Evolutionary conservation across 805 yeast genomes (phyloP).

Genomic region (Komagataella kurtzmanii): DNA sequence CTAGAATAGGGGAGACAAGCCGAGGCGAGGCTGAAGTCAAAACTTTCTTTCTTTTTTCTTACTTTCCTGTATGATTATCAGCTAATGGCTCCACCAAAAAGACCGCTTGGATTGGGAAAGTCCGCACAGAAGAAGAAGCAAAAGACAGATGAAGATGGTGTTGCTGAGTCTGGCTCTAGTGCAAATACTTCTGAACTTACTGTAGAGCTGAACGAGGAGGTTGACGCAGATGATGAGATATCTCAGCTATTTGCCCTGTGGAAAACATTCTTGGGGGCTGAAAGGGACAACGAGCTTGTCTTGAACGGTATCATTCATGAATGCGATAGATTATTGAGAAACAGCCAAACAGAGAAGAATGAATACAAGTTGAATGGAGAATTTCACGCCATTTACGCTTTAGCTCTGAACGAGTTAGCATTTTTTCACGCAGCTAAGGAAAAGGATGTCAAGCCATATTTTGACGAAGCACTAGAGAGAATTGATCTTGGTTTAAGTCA

Average conservation of each 20-base stretch:
- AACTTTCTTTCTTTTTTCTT: constrained; percentile 4
- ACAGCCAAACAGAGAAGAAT: constrained; percentile 13
- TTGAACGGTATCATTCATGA: constrained; percentile 86
- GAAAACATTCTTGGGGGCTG: constrained; percentile 43
- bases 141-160: constrained; percentile 7
- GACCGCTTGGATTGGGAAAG: constrained; percentile 55
- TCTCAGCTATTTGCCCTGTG: constrained; percentile 66
- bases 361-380: constrained; percentile 23
- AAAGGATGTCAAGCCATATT: constrained; percentile 34
- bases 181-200: constrained; percentile 22
- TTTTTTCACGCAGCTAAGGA: constrained; percentile 26
- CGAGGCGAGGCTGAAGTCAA: not conserved
- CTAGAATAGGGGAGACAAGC: not conserved
- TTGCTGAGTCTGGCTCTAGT: constrained; percentile 5
- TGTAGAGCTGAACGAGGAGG: constrained; percentile 58
- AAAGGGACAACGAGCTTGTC: constrained; percentile 48
- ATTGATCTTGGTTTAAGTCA: constrained; percentile 40
- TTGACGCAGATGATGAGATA: constrained; percentile 68
- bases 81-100: constrained; percentile 35
- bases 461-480: constrained; percentile 64
- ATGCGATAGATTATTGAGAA: constrained; percentile 67
- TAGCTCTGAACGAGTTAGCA: constrained; percentile 54
- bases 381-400: constrained; percentile 65
- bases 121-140: constrained; percentile 19
- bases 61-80: constrained; percentile 6